These are phyloP conservation scores for Prunus padus DNA, from an alignment of 306 rosid genomes.

Conservation along the genomic window DNA sequence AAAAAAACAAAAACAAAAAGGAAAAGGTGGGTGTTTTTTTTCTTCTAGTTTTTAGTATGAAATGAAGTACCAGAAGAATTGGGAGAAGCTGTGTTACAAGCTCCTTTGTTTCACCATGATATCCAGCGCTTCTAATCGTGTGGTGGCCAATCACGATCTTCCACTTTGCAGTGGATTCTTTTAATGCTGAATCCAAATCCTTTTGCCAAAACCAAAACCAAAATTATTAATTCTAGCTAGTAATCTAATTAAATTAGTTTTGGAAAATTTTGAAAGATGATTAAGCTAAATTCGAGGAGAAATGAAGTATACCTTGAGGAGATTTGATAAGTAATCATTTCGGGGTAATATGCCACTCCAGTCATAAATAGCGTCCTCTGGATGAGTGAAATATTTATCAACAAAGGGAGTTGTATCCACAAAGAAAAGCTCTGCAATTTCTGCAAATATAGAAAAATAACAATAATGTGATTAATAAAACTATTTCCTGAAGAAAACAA, in stretches of 20 bases:
- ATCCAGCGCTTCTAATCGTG: conserved; percentile 57
- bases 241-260: not conserved
- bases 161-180: conserved; percentile 72
- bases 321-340: conserved; percentile 45
- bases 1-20: not conserved
- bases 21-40: not conserved
- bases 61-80: conserved; percentile 46
- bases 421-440: conserved; percentile 63
- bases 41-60: not conserved
- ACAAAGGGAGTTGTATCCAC: conserved; percentile 85
- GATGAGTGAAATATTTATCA: conserved; percentile 51
- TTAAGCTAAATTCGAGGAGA: not conserved
- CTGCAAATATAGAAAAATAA: conserved; percentile 27
- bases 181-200: conserved; percentile 33
- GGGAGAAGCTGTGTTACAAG: conserved; percentile 61
- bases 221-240: not conserved
- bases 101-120: conserved; percentile 66
- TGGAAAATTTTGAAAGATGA: not conserved
- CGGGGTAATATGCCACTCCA: conserved; percentile 75
- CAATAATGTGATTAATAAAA: not conserved
- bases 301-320: conserved; percentile 46
- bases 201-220: conserved; percentile 3
- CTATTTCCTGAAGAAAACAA: too few species aligned
- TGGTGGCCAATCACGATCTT: conserved; percentile 87
- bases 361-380: conserved; percentile 49